Percentiles rank a stretch among this genome's conserved stretches.
Conservation (phyloP, 352 stramenopile genomes). For the Pythium chondricola region DNA sequence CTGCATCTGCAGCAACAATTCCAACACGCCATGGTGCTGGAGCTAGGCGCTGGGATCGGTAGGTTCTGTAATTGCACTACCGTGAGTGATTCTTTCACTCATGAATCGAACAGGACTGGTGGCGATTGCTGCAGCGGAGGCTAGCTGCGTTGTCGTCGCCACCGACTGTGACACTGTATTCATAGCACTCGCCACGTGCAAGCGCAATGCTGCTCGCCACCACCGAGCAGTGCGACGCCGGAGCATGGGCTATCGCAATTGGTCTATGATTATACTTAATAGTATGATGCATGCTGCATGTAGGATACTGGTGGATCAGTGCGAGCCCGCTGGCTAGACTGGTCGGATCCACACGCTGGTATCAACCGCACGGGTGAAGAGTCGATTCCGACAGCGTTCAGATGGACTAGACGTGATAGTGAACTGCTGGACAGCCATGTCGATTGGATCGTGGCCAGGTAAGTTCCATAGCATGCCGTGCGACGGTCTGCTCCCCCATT, state of each 20-base stretch:
- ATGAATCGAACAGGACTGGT: no score
- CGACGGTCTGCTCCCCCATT: no score
- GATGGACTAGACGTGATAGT: constrained; percentile 28
- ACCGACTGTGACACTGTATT: constrained; percentile 33
- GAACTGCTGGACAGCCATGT: not conserved
- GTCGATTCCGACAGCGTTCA: constrained; percentile 19
- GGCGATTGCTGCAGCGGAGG: constrained; percentile 31
- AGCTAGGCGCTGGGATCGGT: constrained; percentile 57
- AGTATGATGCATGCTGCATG: no score
- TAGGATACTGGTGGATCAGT: no score
- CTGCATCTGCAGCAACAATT: constrained; percentile 21
- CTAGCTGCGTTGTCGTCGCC: constrained; percentile 33
- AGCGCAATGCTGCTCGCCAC: constrained; percentile 33
- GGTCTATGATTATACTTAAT: no score
- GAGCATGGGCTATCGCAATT: no score
- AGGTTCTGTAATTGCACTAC: no score
- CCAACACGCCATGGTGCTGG: constrained; percentile 27
- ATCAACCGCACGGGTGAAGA: no score
- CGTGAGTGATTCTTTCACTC: no score
- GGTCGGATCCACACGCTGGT: constrained; percentile 17
- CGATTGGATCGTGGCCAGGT: constrained; percentile 27
- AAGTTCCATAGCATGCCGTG: no score
- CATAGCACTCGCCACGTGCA: constrained; percentile 32
- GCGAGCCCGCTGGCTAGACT: constrained; percentile 19
- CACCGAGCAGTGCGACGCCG: constrained; percentile 14